These are phyloP conservation scores for Lactarius trivialis DNA, from an alignment of 768 basidiomycete species.

Conservation along the genomic window DNA sequence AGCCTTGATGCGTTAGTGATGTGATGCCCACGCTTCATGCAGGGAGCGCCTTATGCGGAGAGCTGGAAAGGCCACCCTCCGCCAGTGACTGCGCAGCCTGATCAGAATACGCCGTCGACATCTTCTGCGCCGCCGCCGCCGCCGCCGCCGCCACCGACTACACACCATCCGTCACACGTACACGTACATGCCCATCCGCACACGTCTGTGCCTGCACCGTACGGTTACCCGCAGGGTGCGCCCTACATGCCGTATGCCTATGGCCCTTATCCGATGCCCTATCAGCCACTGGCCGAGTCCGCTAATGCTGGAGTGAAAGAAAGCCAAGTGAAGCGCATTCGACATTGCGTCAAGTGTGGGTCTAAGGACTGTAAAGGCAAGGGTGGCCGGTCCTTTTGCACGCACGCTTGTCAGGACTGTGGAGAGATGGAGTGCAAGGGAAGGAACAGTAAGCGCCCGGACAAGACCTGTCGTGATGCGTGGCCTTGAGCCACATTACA, in stretches of 20 bases:
- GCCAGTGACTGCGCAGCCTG: slow-evolving; percentile 14
- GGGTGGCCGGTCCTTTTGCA: slow-evolving; percentile 67
- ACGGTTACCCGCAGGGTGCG: slow-evolving; percentile 23
- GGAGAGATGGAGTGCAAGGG: slow-evolving; percentile 75
- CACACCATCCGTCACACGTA: slow-evolving; percentile 25
- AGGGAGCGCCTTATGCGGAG: slow-evolving; percentile 16
- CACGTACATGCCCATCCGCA: slow-evolving; percentile 22
- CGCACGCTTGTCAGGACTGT: slow-evolving; percentile 74
- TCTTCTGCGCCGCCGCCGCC: slow-evolving; percentile 8
- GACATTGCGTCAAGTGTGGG: slow-evolving; percentile 81
- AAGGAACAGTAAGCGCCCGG: slow-evolving; percentile 69
- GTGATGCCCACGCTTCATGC: neutral
- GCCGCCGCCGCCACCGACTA: slow-evolving; percentile 1
- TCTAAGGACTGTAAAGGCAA: slow-evolving; percentile 79
- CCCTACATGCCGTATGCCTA: slow-evolving; percentile 36
- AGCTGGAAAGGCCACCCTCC: slow-evolving; percentile 16
- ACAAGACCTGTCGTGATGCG: slow-evolving; percentile 62
- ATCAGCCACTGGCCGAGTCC: slow-evolving; percentile 26
- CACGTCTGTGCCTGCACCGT: slow-evolving; percentile 10
- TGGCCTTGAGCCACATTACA: slow-evolving; percentile 30
- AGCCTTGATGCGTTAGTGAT: neutral
- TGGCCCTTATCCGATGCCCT: slow-evolving; percentile 30
- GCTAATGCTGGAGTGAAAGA: slow-evolving; percentile 23
- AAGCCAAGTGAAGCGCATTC: slow-evolving; percentile 50
- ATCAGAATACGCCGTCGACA: slow-evolving; percentile 8